phyloP scores from a whole-genome alignment of 2,329 filamentous ascomycete species.

The Phaeosphaeriaceae sp. region DNA sequence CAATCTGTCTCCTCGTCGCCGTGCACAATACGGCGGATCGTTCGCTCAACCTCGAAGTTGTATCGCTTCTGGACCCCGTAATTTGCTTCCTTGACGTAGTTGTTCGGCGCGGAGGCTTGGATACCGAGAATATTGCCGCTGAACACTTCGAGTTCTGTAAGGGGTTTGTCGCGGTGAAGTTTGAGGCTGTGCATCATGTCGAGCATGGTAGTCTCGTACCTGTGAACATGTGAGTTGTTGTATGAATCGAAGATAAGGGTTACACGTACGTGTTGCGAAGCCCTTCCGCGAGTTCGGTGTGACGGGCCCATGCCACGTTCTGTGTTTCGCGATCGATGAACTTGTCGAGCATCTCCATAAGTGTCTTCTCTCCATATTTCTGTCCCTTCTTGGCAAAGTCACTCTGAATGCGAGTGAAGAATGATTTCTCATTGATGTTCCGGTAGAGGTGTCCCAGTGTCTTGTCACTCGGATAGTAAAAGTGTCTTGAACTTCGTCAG shows the following conservation, averaged over 20 bases:
- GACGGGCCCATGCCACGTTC: slow-evolving; percentile 51
- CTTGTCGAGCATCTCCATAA: slow-evolving; percentile 48
- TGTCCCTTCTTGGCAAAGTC: slow-evolving; percentile 18
- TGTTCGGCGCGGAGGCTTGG: slow-evolving; percentile 48
- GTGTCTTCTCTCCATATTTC: slow-evolving; percentile 10
- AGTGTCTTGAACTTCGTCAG: slow-evolving; percentile 41
- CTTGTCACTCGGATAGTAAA: slow-evolving; percentile 73
- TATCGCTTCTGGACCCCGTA: slow-evolving; percentile 51
- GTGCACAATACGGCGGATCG: slow-evolving; percentile 54
- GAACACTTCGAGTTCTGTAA: slow-evolving; percentile 57
- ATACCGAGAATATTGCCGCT: slow-evolving; percentile 65
- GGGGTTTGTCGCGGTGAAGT: slow-evolving; percentile 34
- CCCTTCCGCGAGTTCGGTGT: slow-evolving; percentile 50
- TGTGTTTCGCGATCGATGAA: slow-evolving; percentile 52
- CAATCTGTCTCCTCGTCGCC: slow-evolving; percentile 43
- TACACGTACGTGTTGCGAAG: slow-evolving; percentile 47
- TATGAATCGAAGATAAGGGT: too few species aligned
- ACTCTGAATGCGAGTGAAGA: slow-evolving; percentile 54
- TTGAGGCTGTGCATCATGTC: slow-evolving; percentile 55
- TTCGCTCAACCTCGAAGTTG: slow-evolving; percentile 52
- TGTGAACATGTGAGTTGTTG: too few species aligned
- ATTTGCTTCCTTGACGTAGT: slow-evolving; percentile 38
- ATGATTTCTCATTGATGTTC: slow-evolving; percentile 73
- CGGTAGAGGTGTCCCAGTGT: slow-evolving; percentile 76
- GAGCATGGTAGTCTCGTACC: slow-evolving; percentile 61